phyloP scores from a whole-genome alignment of 2,329 filamentous ascomycete genomes.

The Sporothrix protearum region DNA sequence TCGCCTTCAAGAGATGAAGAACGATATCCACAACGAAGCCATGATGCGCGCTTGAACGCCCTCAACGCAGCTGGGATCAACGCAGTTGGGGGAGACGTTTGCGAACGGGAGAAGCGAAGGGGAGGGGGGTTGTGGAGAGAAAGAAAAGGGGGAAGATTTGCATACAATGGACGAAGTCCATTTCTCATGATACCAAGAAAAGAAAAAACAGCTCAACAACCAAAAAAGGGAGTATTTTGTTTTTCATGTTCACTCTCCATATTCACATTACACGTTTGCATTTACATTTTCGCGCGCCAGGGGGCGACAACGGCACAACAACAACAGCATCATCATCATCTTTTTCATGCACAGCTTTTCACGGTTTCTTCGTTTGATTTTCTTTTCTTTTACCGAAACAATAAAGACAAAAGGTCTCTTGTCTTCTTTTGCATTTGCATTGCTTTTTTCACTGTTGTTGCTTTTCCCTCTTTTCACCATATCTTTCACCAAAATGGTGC shows the following conservation, averaged over 20 bases:
- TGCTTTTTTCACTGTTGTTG: not conserved
- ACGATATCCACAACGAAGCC: conserved; percentile 51
- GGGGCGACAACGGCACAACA: conserved; percentile 2
- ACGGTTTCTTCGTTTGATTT: not conserved
- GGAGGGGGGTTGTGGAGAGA: not conserved
- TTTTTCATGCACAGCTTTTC: not conserved
- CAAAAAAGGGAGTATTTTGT: not conserved
- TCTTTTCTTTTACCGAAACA: not conserved
- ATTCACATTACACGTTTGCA: not conserved
- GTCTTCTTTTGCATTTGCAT: not conserved
- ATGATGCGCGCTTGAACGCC: conserved; percentile 21
- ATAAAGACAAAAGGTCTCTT: not conserved
- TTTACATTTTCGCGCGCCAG: conserved; percentile 1
- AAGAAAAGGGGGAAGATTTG: not conserved
- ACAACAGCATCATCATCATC: not conserved
- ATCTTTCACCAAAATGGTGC: not conserved
- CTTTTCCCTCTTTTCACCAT: not conserved
- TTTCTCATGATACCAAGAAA: conserved; percentile 15
- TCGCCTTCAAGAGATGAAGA: conserved; percentile 55
- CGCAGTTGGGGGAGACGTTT: no score
- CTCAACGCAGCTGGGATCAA: not conserved
- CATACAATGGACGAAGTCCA: not conserved
- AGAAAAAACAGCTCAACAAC: not conserved
- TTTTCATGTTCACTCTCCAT: not conserved
- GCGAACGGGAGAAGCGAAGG: not conserved